phyloP scores from a whole-genome alignment of 2,329 filamentous ascomycete genomes.

The Apiospora marii region DNA sequence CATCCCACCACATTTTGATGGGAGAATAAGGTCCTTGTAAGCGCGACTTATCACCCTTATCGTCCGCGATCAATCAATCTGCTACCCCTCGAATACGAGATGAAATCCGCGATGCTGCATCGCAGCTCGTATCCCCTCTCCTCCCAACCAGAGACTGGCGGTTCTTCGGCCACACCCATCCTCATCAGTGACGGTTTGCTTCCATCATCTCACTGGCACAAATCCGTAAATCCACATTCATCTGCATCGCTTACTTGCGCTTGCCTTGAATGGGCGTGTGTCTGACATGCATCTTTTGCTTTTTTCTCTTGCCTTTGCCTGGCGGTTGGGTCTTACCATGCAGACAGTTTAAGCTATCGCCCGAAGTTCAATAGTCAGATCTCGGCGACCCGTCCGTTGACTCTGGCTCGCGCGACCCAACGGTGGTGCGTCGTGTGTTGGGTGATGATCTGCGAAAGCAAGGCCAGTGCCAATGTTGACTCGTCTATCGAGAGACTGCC shows the following conservation, averaged over 20 bases:
- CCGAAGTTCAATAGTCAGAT: constrained; percentile 3
- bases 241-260: neutral
- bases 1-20: neutral
- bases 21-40: neutral
- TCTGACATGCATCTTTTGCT: constrained; percentile 10
- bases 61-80: neutral
- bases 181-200: neutral
- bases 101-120: neutral
- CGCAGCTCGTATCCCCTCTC: constrained; percentile 5
- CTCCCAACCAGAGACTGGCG: neutral
- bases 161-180: neutral
- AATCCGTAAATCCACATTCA: neutral
- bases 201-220: constrained; percentile 14
- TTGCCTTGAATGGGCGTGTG: neutral
- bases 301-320: neutral
- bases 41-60: constrained; percentile 12
- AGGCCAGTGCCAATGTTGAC: neutral
- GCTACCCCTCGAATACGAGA: constrained; percentile 10
- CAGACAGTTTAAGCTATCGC: constrained; percentile 11
- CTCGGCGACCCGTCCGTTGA: constrained; percentile 1
- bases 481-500: neutral
- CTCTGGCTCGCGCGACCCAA: neutral
- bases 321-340: neutral
- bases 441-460: neutral
- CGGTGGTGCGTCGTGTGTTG: neutral